Evolutionary conservation across 2,329 filamentous ascomycete species (phyloP), one percentile per base, ranked within the genome.

Genomic region (Colletotrichum simmondsii): DNA sequence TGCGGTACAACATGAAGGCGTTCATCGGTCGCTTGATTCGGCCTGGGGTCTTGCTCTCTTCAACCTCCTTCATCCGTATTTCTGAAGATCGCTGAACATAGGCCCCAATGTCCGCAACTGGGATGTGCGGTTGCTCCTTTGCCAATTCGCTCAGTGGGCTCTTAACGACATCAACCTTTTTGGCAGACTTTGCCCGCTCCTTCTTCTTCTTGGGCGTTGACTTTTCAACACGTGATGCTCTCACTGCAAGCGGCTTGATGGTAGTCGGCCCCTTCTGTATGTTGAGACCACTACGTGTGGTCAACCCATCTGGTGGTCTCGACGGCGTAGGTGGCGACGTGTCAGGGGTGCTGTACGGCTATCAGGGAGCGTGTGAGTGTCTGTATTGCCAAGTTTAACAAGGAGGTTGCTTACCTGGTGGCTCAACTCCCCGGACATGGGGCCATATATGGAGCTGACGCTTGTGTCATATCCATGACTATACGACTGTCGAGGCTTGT

Each of bases 1-100:
- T 98, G 54, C 97, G 93, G 82, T 99, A 99, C 63, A 99, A 87
- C 93, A 99, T 98, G 85, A 98, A 99, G 1, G 94, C 96, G 82
- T 99, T 99, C 93, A 98, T 97, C 3, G 97, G 95, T 35, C 97
- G 89, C 78, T 96, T 95, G 76, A 98, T 89, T 80, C 95, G 95
- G 30, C 94, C 94, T 2, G 86, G 86, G 46, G 91, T 85, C 77
- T 92, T 94, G 70, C 91, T 89, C 77, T 90, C 89, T 56, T 91
- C 88, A 11, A 93, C 91, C 81, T 98, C 95, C 67, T 86, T 83
- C 61, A 86, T 87, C 69, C 96, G 90, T 7, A 88, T 87, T 69
- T 94, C 92, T 2, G 86, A 83, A 11, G 93, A 86, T 63, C 96
- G 90, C 77, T 92, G 91, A 46, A 97, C 95, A 86, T 93, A 97